Conservation (phyloP, 2,329 filamentous ascomycete species). For the Ascochyta koolunga region DNA sequence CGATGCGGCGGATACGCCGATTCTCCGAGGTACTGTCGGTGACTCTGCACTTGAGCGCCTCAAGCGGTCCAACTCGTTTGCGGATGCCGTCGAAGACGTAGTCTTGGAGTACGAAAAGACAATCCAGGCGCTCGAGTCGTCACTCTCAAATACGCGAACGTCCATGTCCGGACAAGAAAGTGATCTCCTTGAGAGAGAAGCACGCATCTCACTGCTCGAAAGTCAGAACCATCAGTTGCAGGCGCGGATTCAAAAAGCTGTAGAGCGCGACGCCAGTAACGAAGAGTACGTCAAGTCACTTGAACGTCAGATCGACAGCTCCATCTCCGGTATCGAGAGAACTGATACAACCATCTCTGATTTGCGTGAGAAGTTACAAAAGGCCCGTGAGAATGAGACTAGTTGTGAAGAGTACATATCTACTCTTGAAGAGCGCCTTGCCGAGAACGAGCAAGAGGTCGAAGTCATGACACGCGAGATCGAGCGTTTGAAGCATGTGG, state of each 20-base stretch:
- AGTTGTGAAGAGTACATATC: constrained; percentile 96
- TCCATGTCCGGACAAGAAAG: constrained; percentile 86
- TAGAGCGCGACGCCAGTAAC: constrained; percentile 89
- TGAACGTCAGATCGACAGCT: constrained; percentile 87
- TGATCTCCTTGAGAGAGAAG: constrained; percentile 87
- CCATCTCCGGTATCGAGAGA: constrained; percentile 90
- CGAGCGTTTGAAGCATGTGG: constrained; percentile 89
- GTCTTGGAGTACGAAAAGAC: constrained; percentile 99
- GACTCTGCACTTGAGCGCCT: constrained; percentile 85
- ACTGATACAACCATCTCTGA: constrained; percentile 84
- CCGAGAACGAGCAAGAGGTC: constrained; percentile 93
- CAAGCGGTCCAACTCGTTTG: constrained; percentile 94
- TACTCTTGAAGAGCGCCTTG: constrained; percentile 90
- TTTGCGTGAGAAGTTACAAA: constrained; percentile 86
- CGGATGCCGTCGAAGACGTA: constrained; percentile 93
- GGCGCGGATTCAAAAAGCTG: constrained; percentile 85
- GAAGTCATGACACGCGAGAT: constrained; percentile 98
- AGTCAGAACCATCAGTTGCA: constrained; percentile 91
- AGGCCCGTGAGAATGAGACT: constrained; percentile 86
- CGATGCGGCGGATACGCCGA: constrained; percentile 61
- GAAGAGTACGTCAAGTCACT: constrained; percentile 93
- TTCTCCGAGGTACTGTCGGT: constrained; percentile 67
- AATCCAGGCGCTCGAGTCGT: constrained; percentile 90
- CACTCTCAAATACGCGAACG: constrained; percentile 83
- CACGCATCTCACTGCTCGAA: constrained; percentile 89